These are phyloP conservation scores for Bacidia rubella DNA, from an alignment of 495 filamentous ascomycete species.

Conservation along the genomic window DNA sequence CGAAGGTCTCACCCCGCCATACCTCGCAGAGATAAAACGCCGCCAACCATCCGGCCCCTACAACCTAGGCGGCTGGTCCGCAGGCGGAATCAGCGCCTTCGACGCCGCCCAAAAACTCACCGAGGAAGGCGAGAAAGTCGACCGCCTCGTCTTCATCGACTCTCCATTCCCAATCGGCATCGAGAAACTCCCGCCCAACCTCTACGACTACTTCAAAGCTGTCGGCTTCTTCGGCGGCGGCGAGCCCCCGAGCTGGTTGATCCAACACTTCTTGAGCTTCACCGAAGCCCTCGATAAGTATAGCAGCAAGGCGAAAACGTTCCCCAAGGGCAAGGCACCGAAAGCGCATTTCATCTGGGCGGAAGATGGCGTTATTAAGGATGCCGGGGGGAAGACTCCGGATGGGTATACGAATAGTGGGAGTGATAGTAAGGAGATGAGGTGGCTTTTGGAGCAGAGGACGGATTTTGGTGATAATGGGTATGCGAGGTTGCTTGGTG, in stretches of 20 bases:
- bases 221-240: slow-evolving; percentile 24
- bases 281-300: slow-evolving; percentile 25
- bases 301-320: slow-evolving; percentile 12
- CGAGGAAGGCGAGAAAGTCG: slow-evolving; percentile 20
- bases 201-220: slow-evolving; percentile 26
- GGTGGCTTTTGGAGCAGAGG: slow-evolving; percentile 25
- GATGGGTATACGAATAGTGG: slow-evolving; percentile 13
- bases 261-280: slow-evolving; percentile 24
- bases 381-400: slow-evolving; percentile 13
- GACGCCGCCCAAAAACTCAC: slow-evolving; percentile 60
- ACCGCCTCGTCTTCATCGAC: slow-evolving; percentile 27
- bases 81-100: slow-evolving; percentile 77
- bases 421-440: slow-evolving; percentile 23
- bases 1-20: slow-evolving; percentile 39
- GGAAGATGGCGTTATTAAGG: slow-evolving; percentile 20
- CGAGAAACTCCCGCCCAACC: slow-evolving; percentile 20
- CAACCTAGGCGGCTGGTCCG: slow-evolving; percentile 61
- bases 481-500: slow-evolving; percentile 21
- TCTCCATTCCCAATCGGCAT: slow-evolving; percentile 24
- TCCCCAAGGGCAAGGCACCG: slow-evolving; percentile 9
- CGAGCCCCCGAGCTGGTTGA: slow-evolving; percentile 25
- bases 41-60: slow-evolving; percentile 61
- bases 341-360: slow-evolving; percentile 23
- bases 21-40: slow-evolving; percentile 51
- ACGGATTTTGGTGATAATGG: slow-evolving; percentile 24